Evolutionary conservation across 148 eudicot species (phyloP), one percentile per base, ranked within the genome.

Genomic region (Persicaria tinctoria): DNA sequence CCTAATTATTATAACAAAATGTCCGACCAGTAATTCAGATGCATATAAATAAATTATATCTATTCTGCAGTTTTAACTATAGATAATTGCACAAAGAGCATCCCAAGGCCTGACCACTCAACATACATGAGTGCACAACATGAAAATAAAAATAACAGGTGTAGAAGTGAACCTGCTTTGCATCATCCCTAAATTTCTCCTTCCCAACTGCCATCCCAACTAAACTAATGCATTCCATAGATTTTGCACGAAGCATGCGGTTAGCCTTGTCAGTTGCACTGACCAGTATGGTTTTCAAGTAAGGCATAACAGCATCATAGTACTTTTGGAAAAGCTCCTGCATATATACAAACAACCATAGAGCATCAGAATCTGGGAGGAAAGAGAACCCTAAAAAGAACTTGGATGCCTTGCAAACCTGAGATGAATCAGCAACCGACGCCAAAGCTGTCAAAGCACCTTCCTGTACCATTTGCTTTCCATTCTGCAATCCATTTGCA

Each of bases 201-300:
- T 84, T 84, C 41, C 87, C 87, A 84, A 84, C 87, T 75, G 87
- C 87, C 87, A 84, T 79, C 74, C 87, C 87, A 77, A 84, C 83
- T 69, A 84, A 71, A 76, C 85, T 84, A 73, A 84, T 77, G 73
- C 87, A 84, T 75, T 84, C 85, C 83, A 82, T 79, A 44, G 87
- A 77, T 78, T 84, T 84, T 70, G 81, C 81, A 75, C 82, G 83
- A 51, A 84, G 83, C 83, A 82, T 84, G 57, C 83, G 83, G 64
- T 80, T 79, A 51, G 81, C 57, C 74, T 82, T 82, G 69, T 82
- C 85, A 72, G 77, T 82, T 51, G 83, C 85, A 76, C 78, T 84
- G 47, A 77, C 57, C 73, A 82, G 72, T 59, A 84, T 82, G 60
- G 82, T 80, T 74, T 75, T 84, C 71, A 84, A 47, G 81, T 82